phyloP scores from a whole-genome alignment of 75 land plant genomes.

The Ceratopteris richardii region DNA sequence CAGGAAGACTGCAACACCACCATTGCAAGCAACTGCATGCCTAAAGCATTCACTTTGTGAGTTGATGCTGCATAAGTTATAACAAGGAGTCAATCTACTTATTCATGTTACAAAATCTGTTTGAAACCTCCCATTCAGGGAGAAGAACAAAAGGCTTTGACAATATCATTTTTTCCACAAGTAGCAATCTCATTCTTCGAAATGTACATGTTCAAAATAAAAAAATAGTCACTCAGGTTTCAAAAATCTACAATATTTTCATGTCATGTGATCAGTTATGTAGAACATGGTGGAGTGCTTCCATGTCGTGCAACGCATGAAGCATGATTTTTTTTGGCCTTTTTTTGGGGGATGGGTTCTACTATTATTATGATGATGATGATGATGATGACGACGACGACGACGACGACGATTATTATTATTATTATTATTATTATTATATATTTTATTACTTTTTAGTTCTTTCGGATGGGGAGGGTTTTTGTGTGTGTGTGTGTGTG shows the following conservation, averaged over 20 bases:
- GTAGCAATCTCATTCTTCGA: no score
- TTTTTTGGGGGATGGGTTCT: background rate
- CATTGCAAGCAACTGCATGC: slow-evolving; percentile 73
- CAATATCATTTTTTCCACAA: no score
- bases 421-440: background rate
- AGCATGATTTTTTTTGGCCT: background rate
- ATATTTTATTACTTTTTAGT: background rate
- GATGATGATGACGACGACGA: no score
- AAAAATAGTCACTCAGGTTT: no score
- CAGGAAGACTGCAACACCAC: slow-evolving; percentile 83
- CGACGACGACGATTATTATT: background rate
- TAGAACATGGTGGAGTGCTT: no score
- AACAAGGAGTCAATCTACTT: background rate
- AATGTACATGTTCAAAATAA: no score
- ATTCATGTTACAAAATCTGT: background rate
- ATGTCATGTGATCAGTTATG: no score
- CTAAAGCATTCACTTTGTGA: slow-evolving; percentile 50
- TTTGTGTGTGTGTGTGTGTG: background rate
- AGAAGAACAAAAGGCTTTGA: no score
- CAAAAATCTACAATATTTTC: no score
- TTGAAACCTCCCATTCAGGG: no score
- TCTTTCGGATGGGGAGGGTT: no score
- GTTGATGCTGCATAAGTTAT: slow-evolving; percentile 2
- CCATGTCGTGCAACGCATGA: background rate
- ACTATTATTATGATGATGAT: no score